A percentile compares a stretch with the other conserved stretches of the same genome.
Conservation (phyloP, 2,329 filamentous ascomycete species). For the Trichoderma atroviride region DNA sequence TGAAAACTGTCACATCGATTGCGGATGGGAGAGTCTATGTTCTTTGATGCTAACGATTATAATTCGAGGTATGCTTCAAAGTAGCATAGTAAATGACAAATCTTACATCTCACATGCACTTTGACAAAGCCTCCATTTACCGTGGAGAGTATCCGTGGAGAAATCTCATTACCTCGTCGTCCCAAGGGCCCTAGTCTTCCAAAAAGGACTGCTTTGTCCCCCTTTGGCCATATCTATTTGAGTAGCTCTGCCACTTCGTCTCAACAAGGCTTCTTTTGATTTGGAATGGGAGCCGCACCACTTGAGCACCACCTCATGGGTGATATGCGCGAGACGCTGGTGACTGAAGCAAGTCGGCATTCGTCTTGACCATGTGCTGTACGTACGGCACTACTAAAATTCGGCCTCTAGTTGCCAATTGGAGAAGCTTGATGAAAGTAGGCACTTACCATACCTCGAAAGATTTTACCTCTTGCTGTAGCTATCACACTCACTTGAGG, state of each 20-base stretch:
- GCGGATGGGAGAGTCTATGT: background rate
- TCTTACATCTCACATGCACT: background rate
- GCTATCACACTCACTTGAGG: too few relatives aligned
- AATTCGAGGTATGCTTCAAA: background rate
- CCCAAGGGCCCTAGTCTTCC: background rate
- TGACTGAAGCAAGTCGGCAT: too few relatives aligned
- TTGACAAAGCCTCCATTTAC: background rate
- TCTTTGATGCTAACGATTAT: background rate
- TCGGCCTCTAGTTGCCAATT: too few relatives aligned
- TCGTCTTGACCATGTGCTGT: too few relatives aligned
- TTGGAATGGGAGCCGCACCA: too few relatives aligned
- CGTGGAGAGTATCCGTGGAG: background rate
- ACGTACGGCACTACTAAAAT: too few relatives aligned
- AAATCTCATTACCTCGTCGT: background rate
- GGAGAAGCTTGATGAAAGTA: too few relatives aligned
- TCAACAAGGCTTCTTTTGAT: background rate
- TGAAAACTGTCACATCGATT: background rate
- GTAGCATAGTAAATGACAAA: background rate
- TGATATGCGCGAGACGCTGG: too few relatives aligned
- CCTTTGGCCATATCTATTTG: too few relatives aligned
- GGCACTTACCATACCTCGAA: too few relatives aligned
- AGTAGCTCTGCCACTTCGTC: background rate
- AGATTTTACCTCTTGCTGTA: too few relatives aligned
- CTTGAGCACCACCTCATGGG: too few relatives aligned
- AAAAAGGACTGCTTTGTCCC: background rate